Evolutionary conservation across 2,329 filamentous ascomycete genomes (phyloP), one percentile per base, ranked within the genome.

Genomic region (Ceratocystis cubensis): DNA sequence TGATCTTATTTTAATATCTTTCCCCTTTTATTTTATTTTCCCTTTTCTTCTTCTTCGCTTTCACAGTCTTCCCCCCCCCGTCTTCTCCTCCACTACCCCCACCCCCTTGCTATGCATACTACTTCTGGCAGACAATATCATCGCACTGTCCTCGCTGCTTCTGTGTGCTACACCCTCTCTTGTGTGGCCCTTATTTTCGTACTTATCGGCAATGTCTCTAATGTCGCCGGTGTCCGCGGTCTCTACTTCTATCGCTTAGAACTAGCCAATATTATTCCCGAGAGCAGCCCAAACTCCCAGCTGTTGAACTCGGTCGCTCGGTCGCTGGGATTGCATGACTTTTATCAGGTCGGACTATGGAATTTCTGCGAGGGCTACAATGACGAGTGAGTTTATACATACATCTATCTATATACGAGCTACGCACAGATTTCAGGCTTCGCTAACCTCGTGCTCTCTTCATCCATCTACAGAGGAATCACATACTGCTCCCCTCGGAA

Each of bases 311-410:
- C 86, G 59, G 91, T 96, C 70, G 91, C 91, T 3, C 86, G 89
- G 64, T 89, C 88, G 25, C 80, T 96, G 65, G 93, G 92, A 37
- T 81, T 96, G 62, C 91, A 96, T 74, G 93, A 96, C 75, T 96
- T 96, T 76, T 96, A 96, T 76, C 88, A 91, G 72, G 88, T 96
- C 33, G 92, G 92, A 5, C 77, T 96, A 50, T 97, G 93, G 93
- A 88, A 86, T 68, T 96, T 88, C 75, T 97, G 93, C 75, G 89
- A 96, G 75, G 92, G 92, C 22, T 95, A 92, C 75, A 79, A 84
- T 66, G 81, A 83, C 71, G 80, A 87, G 76, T 83, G 73, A 65
- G 80, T 74, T 17, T 5, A 20, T 7, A 53, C 57, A 17, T 50
- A 61, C n/a, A 28, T 22, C 17, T 3, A 15, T 30, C 20, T 30